Conservation (phyloP, 805 yeast genomes). For the Saccharomycopsis sp. region DNA sequence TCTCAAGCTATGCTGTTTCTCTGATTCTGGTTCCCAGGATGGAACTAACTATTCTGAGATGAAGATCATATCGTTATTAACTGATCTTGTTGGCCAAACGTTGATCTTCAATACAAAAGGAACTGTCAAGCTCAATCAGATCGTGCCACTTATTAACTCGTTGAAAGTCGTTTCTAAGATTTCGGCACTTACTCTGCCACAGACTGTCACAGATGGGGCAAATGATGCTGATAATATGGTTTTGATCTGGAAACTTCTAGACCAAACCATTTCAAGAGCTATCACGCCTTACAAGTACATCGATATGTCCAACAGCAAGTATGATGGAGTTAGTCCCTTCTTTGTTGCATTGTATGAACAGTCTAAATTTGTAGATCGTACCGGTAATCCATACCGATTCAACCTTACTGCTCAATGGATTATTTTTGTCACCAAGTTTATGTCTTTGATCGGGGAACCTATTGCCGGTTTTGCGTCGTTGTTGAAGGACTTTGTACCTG, state of each 20-base stretch:
- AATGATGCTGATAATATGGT: conserved; percentile 21
- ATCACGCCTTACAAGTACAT: conserved; percentile 81
- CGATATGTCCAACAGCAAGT: conserved; percentile 40
- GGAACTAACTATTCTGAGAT: background rate
- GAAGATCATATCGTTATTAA: conserved; percentile 46
- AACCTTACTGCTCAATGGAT: conserved; percentile 42
- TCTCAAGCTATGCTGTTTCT: conserved; percentile 43
- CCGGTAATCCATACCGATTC: conserved; percentile 20
- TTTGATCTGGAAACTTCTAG: conserved; percentile 57
- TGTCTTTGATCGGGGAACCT: conserved; percentile 57
- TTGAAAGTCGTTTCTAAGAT: conserved; percentile 27
- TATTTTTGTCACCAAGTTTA: conserved; percentile 38
- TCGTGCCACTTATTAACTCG: conserved; percentile 47
- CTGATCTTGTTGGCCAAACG: conserved; percentile 43
- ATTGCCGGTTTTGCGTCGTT: conserved; percentile 7
- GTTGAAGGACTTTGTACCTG: conserved; percentile 8
- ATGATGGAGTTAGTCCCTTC: conserved; percentile 47
- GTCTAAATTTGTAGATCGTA: conserved; percentile 44
- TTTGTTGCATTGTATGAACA: conserved; percentile 61
- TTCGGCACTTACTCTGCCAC: conserved; percentile 11
- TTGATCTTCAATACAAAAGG: conserved; percentile 45
- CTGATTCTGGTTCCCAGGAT: conserved; percentile 25
- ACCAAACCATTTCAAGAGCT: conserved; percentile 68
- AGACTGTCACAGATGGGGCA: no score
- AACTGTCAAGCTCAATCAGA: conserved; percentile 43